Percentiles rank a stretch among this genome's conserved stretches.
These are phyloP conservation scores for Tulasnella sp. DNA, from an alignment of 768 basidiomycete species.

Conservation along the genomic window DNA sequence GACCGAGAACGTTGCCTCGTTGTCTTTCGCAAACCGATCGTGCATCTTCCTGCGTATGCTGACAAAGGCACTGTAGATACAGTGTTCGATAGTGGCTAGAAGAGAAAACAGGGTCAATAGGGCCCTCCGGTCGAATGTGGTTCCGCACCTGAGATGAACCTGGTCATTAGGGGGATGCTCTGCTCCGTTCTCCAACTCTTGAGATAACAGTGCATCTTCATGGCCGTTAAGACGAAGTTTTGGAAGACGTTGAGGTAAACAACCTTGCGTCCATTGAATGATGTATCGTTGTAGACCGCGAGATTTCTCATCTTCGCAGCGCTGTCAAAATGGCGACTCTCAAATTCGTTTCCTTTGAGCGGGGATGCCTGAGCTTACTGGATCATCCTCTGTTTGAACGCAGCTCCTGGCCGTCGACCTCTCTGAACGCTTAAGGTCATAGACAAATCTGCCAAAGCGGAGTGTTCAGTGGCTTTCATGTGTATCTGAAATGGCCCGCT, in stretches of 20 bases:
- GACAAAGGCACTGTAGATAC: constrained; percentile 45
- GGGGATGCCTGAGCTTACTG: no score
- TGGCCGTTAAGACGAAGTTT: constrained; percentile 66
- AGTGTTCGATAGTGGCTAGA: constrained; percentile 50
- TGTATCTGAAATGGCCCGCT: constrained; percentile 17
- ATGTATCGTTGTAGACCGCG: constrained; percentile 65
- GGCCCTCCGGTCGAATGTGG: not conserved
- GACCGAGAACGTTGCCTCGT: constrained; percentile 33
- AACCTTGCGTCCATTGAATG: constrained; percentile 47
- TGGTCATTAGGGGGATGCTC: constrained; percentile 14
- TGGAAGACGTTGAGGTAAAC: constrained; percentile 81
- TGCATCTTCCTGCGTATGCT: constrained; percentile 38
- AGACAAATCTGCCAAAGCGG: constrained; percentile 37
- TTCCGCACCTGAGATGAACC: constrained; percentile 45
- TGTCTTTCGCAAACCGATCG: constrained; percentile 30
- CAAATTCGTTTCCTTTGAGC: no score
- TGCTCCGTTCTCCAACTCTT: constrained; percentile 24
- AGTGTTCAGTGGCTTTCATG: not conserved
- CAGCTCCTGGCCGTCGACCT: constrained; percentile 49
- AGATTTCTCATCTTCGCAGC: constrained; percentile 37
- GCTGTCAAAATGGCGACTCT: no score
- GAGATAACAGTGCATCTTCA: constrained; percentile 82
- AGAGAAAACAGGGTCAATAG: not conserved
- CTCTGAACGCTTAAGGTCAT: constrained; percentile 62
- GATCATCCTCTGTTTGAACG: constrained; percentile 63